phyloP scores from a whole-genome alignment of 371 early-diverging fungal species.

The Haplosporangium sp. region DNA sequence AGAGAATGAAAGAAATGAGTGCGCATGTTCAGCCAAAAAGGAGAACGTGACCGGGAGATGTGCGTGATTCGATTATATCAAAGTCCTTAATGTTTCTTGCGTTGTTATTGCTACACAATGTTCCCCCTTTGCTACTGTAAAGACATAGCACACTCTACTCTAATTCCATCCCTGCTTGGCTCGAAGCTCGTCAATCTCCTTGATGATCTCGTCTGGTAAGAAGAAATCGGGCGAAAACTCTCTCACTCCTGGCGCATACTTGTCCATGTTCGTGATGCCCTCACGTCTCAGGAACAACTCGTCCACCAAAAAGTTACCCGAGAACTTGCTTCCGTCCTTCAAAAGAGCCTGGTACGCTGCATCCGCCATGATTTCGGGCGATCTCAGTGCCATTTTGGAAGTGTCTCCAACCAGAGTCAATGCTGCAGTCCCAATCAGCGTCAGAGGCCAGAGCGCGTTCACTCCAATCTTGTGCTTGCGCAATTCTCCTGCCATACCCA shows the following conservation, averaged over 20 bases:
- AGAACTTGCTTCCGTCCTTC: conserved; percentile 63
- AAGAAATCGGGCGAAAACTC: conserved; percentile 76
- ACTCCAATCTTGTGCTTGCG: conserved; percentile 74
- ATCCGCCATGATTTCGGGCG: conserved; percentile 86
- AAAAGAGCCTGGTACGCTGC: conserved; percentile 74
- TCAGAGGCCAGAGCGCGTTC: conserved; percentile 86
- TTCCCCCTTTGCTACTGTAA: too few species aligned
- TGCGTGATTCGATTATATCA: too few species aligned
- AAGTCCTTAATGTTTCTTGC: too few species aligned
- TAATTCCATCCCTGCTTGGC: conserved; percentile 53
- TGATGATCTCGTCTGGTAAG: conserved; percentile 60
- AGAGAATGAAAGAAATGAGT: background rate
- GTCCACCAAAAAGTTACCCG: conserved; percentile 83
- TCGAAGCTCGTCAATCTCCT: conserved; percentile 47
- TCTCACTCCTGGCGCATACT: conserved; percentile 70
- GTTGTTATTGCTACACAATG: too few species aligned
- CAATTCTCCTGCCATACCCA: conserved; percentile 82
- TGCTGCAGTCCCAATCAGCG: conserved; percentile 81
- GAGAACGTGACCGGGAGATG: too few species aligned
- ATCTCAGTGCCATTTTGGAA: conserved; percentile 44
- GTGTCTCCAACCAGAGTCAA: conserved; percentile 63
- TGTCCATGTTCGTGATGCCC: conserved; percentile 74
- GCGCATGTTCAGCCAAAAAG: too few species aligned
- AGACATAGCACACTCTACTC: background rate
- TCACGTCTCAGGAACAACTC: conserved; percentile 74